phyloP scores from a whole-genome alignment of 192 early-diverging fungal species.

The Geranomyces variabilis region DNA sequence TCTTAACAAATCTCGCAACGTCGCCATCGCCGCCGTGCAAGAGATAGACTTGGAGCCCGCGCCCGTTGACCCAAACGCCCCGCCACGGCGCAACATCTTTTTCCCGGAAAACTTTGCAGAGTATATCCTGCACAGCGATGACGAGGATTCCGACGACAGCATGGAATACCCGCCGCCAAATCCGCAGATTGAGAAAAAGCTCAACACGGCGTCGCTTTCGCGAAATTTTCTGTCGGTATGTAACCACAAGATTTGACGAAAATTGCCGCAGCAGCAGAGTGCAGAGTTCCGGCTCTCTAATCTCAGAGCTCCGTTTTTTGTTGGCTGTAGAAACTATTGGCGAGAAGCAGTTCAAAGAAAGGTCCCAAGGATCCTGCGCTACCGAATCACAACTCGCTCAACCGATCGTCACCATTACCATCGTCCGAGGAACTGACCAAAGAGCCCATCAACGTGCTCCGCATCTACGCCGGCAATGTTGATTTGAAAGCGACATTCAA shows the following conservation, averaged over 20 bases:
- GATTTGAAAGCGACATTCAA: conserved; percentile 58
- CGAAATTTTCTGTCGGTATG: conserved; percentile 27
- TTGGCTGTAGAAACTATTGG: conserved; percentile 23
- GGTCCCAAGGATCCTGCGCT: neutral
- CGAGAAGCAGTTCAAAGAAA: conserved; percentile 18
- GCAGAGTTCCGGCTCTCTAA: no score
- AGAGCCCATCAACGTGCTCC: conserved; percentile 48
- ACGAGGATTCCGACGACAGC: conserved; percentile 45
- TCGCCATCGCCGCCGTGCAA: conserved; percentile 54
- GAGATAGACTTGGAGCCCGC: conserved; percentile 42
- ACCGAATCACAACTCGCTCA: neutral
- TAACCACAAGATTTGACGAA: no score
- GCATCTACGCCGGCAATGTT: conserved; percentile 55
- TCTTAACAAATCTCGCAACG: conserved; percentile 75
- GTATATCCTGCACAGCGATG: conserved; percentile 47
- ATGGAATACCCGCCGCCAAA: conserved; percentile 14
- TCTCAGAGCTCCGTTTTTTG: no score
- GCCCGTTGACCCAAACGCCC: neutral
- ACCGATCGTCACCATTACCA: neutral
- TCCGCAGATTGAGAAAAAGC: neutral
- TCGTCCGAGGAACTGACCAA: conserved; percentile 16
- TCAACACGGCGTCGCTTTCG: neutral
- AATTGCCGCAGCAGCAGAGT: neutral
- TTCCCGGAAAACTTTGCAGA: conserved; percentile 48
- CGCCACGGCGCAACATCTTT: conserved; percentile 35